These are phyloP conservation scores for Edaphochlamys debaryana DNA, from an alignment of 139 green algal species.

Conservation along the genomic window DNA sequence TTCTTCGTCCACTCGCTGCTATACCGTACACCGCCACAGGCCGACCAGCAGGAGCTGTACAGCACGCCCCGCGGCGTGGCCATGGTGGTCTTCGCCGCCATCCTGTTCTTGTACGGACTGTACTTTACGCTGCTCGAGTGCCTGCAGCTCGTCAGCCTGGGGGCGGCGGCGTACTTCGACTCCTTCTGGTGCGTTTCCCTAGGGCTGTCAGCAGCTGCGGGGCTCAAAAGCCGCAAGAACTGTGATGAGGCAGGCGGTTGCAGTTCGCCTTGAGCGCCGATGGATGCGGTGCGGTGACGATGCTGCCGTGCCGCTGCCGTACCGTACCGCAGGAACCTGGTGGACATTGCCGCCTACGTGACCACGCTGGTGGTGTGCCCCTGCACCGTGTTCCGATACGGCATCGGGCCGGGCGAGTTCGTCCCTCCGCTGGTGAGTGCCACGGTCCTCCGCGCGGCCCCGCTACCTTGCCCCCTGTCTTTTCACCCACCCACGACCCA, in stretches of 20 bases:
- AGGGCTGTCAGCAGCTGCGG: too few species aligned
- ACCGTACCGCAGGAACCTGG: too few species aligned
- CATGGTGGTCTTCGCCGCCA: constrained; percentile 3
- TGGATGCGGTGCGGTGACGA: too few species aligned
- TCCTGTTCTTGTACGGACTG: constrained; percentile 45
- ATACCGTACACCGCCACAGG: too few species aligned
- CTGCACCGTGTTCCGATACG: constrained; percentile 32
- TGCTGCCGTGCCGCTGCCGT: too few species aligned
- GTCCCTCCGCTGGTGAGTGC: constrained; percentile 28
- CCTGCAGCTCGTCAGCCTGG: constrained; percentile 42
- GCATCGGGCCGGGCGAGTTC: not conserved
- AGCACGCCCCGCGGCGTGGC: not conserved
- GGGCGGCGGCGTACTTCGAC: constrained; percentile 40
- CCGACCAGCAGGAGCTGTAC: not conserved
- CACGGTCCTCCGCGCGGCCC: too few species aligned
- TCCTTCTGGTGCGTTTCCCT: constrained; percentile 55
- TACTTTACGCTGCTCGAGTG: constrained; percentile 46
- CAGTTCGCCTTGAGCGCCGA: too few species aligned
- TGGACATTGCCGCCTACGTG: constrained; percentile 43
- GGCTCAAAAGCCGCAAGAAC: too few species aligned
- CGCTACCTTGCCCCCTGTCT: too few species aligned
- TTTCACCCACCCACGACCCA: too few species aligned
- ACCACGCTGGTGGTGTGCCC: constrained; percentile 43
- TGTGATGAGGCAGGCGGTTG: too few species aligned
- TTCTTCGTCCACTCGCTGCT: too few species aligned